Conservation (phyloP, 768 basidiomycete species). For the Neoboletus magnificus region DNA sequence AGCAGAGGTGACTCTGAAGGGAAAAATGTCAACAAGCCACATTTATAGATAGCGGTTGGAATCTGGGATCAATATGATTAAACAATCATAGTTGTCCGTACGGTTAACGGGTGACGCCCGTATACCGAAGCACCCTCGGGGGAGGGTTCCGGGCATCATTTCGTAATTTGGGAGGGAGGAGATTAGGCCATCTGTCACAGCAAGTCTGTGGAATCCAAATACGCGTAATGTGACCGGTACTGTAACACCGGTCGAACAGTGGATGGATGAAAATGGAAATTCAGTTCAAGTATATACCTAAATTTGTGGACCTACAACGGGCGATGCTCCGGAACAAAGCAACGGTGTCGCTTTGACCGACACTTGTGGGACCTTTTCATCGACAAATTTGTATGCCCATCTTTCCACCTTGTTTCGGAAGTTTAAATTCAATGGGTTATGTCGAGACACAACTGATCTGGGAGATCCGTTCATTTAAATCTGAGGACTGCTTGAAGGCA, state of each 20-base stretch:
- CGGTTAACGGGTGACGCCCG: background rate
- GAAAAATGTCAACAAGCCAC: background rate
- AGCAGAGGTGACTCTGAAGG: background rate
- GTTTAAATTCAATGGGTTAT: background rate
- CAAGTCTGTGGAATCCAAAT: background rate
- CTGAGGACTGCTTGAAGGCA: background rate
- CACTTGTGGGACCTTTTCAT: background rate
- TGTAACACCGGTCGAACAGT: background rate
- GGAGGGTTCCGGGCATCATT: background rate
- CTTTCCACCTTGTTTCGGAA: background rate
- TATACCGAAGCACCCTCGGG: constrained; percentile 1
- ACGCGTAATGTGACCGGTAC: background rate
- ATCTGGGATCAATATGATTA: background rate
- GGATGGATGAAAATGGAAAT: background rate
- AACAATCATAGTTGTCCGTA: background rate
- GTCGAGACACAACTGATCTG: background rate
- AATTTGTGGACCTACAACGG: constrained; percentile 3
- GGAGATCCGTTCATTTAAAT: background rate
- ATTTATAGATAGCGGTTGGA: constrained; percentile 1
- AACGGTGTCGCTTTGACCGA: background rate
- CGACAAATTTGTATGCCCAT: background rate
- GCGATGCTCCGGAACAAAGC: constrained; percentile 1
- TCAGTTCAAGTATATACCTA: background rate
- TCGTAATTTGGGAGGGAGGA: too few species aligned
- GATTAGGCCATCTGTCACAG: background rate